Conservation (phyloP, 2,329 filamentous ascomycete species). For the Arachnomyces sp. region DNA sequence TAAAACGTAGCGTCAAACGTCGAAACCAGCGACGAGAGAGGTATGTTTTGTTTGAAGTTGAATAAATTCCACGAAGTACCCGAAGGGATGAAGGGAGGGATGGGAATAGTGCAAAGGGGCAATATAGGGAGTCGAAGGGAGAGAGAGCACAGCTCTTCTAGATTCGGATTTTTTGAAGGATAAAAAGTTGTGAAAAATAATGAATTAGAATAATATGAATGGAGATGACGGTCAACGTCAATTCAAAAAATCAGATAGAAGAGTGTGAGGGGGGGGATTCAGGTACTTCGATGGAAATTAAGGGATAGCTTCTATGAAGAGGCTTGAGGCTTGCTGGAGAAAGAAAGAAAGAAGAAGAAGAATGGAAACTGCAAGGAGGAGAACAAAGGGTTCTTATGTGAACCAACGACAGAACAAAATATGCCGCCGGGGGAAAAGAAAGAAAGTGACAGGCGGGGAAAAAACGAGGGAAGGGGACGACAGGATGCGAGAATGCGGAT, state of each 20-base stretch:
- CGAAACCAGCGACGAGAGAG: too few species aligned
- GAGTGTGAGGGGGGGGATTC: slow-evolving; percentile 29
- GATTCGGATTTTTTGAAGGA: slow-evolving; percentile 3
- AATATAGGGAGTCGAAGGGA: too few species aligned
- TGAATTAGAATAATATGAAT: slow-evolving; percentile 5
- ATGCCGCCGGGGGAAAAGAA: slow-evolving; percentile 16
- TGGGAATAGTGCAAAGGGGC: too few species aligned
- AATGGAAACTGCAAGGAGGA: slow-evolving; percentile 9
- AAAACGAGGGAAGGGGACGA: too few species aligned
- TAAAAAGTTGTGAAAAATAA: slow-evolving; percentile 3
- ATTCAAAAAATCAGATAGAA: slow-evolving; percentile 24
- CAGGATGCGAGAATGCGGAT: slow-evolving; percentile 6
- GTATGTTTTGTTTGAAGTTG: too few species aligned
- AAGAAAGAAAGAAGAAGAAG: slow-evolving; percentile 32
- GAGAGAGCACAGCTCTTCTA: slow-evolving; percentile 15
- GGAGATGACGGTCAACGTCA: not conserved
- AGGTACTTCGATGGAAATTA: slow-evolving; percentile 25
- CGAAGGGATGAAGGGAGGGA: too few species aligned
- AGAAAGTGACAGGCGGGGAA: slow-evolving; percentile 19
- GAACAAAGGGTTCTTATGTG: too few species aligned
- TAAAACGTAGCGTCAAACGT: not conserved
- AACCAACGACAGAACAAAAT: too few species aligned
- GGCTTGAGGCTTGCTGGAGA: slow-evolving; percentile 56
- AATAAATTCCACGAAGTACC: too few species aligned
- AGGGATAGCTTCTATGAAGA: slow-evolving; percentile 21